Conservation (phyloP, 208 protist species). For the Leishmania lainsoni region DNA sequence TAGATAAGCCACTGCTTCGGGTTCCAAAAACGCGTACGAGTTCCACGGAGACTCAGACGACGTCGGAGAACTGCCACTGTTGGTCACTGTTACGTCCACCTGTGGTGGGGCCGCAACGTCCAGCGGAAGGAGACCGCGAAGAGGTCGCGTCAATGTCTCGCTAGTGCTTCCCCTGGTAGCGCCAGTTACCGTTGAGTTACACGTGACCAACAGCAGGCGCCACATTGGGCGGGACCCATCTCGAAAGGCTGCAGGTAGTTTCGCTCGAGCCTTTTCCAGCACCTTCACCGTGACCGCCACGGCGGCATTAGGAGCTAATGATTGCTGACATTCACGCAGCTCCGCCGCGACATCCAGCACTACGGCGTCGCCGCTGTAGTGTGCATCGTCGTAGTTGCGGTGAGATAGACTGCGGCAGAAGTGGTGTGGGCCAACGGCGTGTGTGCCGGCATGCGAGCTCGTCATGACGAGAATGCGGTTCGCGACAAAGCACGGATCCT, state of each 20-base stretch:
- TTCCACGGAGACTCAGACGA: slow-evolving; percentile 19
- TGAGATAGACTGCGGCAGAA: slow-evolving; percentile 43
- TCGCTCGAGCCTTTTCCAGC: slow-evolving; percentile 33
- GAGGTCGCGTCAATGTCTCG: not conserved
- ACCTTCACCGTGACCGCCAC: slow-evolving; percentile 47
- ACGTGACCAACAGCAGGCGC: slow-evolving; percentile 60
- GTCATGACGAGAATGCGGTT: slow-evolving; percentile 53
- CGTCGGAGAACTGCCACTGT: not conserved
- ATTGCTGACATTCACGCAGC: slow-evolving; percentile 20
- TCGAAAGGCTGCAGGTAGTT: slow-evolving; percentile 16
- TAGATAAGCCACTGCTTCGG: slow-evolving; percentile 50
- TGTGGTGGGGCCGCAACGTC: not conserved
- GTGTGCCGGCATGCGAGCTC: slow-evolving; percentile 78
- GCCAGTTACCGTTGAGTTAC: not conserved
- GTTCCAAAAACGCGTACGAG: slow-evolving; percentile 49
- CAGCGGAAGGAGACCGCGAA: not conserved
- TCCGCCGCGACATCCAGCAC: slow-evolving; percentile 52
- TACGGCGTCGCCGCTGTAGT: slow-evolving; percentile 71
- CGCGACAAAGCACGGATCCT: slow-evolving; percentile 56
- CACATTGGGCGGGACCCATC: slow-evolving; percentile 33
- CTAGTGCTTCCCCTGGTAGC: not conserved
- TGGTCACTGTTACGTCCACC: not conserved
- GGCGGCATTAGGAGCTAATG: slow-evolving; percentile 1
- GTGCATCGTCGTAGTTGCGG: slow-evolving; percentile 48
- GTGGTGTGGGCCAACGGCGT: slow-evolving; percentile 71